Evolutionary conservation across 768 basidiomycete genomes (phyloP).

Genomic region (Lepiota venenata): DNA sequence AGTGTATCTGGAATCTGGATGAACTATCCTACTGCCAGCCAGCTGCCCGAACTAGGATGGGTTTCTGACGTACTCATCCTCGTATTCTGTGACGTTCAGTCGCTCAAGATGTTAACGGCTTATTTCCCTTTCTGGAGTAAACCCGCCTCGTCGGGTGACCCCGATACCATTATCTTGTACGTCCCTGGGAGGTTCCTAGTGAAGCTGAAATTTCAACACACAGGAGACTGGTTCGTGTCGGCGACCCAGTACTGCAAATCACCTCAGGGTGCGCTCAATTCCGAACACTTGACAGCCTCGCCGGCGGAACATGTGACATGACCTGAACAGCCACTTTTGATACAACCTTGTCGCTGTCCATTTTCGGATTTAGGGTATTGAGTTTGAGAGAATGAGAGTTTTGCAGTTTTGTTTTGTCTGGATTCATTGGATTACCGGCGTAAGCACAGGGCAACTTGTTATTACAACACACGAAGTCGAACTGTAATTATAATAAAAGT

Average conservation of each 20-base stretch:
- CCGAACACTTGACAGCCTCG: not conserved
- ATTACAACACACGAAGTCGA: not conserved
- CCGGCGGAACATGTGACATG: not conserved
- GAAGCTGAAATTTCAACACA: not conserved
- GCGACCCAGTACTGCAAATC: not conserved
- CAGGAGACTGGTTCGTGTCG: not conserved
- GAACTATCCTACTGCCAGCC: too few relatives aligned
- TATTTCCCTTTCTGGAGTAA: too few relatives aligned
- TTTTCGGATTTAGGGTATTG: too few relatives aligned
- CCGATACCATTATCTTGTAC: too few relatives aligned
- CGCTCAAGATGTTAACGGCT: too few relatives aligned
- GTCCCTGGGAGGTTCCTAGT: too few relatives aligned
- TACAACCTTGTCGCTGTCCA: too few relatives aligned
- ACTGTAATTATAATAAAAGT: not conserved
- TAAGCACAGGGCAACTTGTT: not conserved
- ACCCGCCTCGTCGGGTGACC: too few relatives aligned
- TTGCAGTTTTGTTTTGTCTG: not conserved
- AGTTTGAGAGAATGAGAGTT: not conserved
- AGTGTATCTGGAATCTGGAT: too few relatives aligned
- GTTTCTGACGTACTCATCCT: too few relatives aligned
- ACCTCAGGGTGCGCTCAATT: not conserved
- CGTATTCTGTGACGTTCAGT: too few relatives aligned
- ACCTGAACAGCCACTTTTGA: not conserved
- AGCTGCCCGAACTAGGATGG: too few relatives aligned
- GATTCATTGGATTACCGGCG: not conserved